Evolutionary conservation across 306 rosid species (phyloP).

Genomic region (Rubus idaeus): DNA sequence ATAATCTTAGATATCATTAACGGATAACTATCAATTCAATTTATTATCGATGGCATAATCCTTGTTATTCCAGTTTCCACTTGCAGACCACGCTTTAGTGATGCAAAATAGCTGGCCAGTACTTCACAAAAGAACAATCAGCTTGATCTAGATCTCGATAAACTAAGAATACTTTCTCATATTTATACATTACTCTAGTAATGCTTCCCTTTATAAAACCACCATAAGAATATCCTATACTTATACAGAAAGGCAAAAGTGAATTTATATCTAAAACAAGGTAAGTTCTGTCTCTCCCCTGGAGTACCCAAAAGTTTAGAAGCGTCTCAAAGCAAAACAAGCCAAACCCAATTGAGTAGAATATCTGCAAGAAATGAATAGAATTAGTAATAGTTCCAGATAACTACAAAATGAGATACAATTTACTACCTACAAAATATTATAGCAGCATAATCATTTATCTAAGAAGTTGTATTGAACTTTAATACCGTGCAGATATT

Average conservation of each 20-base stretch:
- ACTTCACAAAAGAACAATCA: neutral
- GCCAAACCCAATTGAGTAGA: slow-evolving; percentile 87
- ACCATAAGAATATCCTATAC: neutral
- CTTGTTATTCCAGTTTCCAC: neutral
- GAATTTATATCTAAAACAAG: neutral
- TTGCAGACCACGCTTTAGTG: neutral
- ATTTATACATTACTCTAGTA: neutral
- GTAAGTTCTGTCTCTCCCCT: slow-evolving; percentile 49
- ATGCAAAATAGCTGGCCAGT: neutral
- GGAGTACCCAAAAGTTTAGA: slow-evolving; percentile 95
- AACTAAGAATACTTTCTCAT: neutral
- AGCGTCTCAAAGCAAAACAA: slow-evolving; percentile 95
- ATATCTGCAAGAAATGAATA: slow-evolving; percentile 53
- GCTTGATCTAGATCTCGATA: neutral
- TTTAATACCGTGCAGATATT: neutral
- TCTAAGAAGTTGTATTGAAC: neutral
- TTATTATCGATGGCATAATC: neutral
- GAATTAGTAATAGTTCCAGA: slow-evolving; percentile 11
- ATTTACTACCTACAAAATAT: neutral
- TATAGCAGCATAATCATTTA: neutral
- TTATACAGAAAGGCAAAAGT: neutral
- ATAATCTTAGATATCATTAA: too few relatives aligned
- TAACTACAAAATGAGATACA: slow-evolving; percentile 4
- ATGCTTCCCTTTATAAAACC: neutral
- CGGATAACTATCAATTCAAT: neutral